Evolutionary conservation across 1,284 basidiomycete genomes (phyloP).

Genomic region (Austroboletus rostrupii): DNA sequence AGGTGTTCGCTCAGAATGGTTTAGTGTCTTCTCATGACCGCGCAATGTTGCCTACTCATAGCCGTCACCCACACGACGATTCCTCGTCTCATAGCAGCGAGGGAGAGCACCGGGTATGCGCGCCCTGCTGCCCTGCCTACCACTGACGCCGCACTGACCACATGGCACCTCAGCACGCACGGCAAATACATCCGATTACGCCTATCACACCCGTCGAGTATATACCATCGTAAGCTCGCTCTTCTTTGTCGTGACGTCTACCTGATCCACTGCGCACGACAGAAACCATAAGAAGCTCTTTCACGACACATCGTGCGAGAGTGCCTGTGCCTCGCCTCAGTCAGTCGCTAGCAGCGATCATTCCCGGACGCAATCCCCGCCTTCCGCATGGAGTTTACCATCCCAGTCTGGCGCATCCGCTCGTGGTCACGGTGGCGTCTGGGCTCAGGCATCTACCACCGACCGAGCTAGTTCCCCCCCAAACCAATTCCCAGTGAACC

Average conservation of each 20-base stretch:
- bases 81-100: conserved; percentile 25
- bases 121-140: conserved; percentile 2
- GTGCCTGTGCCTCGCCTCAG: conserved; percentile 29
- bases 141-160: conserved; percentile 6
- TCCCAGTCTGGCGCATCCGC: conserved; percentile 27
- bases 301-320: conserved; percentile 30
- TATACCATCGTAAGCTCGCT: conserved; percentile 25
- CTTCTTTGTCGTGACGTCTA: conserved; percentile 6
- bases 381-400: conserved; percentile 30
- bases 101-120: conserved; percentile 24
- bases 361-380: conserved; percentile 32
- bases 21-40: conserved; percentile 35
- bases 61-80: conserved; percentile 24
- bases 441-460: conserved; percentile 25
- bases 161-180: conserved; percentile 18
- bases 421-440: conserved; percentile 22
- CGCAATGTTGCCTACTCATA: conserved; percentile 32
- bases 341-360: conserved; percentile 33
- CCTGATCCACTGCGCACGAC: conserved; percentile 13
- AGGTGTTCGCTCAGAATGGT: conserved; percentile 36
- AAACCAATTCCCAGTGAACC: conserved; percentile 33
- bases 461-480: conserved; percentile 33
- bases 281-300: conserved; percentile 32
- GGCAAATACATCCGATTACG: conserved; percentile 34
- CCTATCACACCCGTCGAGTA: conserved; percentile 35